Conservation (phyloP, 345 rosid species). For the Euphorbia tirucalli region DNA sequence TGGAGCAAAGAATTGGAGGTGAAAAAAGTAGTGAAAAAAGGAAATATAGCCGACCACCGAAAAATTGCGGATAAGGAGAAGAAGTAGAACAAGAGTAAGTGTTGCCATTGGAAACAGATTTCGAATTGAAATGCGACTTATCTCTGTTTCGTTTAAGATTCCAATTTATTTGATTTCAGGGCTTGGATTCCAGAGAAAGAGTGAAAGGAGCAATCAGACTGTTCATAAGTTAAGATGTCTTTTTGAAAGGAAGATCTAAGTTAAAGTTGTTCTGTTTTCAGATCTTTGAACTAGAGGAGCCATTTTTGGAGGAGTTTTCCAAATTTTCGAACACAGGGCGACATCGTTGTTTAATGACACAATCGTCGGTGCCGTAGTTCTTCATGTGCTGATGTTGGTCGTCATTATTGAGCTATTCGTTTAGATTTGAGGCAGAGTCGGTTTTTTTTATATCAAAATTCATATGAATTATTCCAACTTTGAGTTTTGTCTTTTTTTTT, state of each 20-base stretch:
- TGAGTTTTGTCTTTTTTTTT: too few relatives aligned
- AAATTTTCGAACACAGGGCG: slow-evolving; percentile 42
- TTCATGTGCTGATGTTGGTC: too few relatives aligned
- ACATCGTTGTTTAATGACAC: slow-evolving; percentile 45
- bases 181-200: slow-evolving; percentile 7
- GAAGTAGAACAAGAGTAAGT: slow-evolving; percentile 27
- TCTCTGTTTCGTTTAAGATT: background rate
- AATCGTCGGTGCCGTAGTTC: too few relatives aligned
- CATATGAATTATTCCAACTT: too few relatives aligned
- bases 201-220: slow-evolving; percentile 8
- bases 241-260: background rate
- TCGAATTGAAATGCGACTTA: background rate
- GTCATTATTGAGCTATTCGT: too few relatives aligned
- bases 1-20: slow-evolving; percentile 34
- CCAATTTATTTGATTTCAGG: slow-evolving; percentile 11
- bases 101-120: slow-evolving; percentile 41
- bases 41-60: slow-evolving; percentile 16
- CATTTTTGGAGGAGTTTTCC: slow-evolving; percentile 62
- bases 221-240: slow-evolving; percentile 11
- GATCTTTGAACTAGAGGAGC: slow-evolving; percentile 16
- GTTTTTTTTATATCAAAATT: too few relatives aligned
- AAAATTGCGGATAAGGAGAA: background rate
- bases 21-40: too few relatives aligned
- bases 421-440: too few relatives aligned
- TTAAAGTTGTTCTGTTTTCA: background rate